Evolutionary conservation across 345 rosid species (phyloP), one percentile per base, ranked within the genome.

Genomic region (Schrenkiella parvula): DNA sequence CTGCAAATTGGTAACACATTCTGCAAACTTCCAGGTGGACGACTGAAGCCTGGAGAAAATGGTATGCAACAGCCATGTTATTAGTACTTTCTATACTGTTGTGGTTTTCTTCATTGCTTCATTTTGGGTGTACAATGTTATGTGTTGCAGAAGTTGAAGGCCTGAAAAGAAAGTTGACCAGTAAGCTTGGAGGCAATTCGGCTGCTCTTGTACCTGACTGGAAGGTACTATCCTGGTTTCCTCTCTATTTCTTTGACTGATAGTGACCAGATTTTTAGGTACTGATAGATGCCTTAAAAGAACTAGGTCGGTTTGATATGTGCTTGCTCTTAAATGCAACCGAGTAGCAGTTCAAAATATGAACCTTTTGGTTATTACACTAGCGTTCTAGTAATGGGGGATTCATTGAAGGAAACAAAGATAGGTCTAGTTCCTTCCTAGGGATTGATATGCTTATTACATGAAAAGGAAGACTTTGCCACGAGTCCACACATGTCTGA

Each of bases 1-100:
- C 88, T 95, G 72, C 97, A 95, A 82, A 89, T 90, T 58, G 99
- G 99, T 38, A 89, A 88, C 80, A 92, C 98, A 35, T 92, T 95
- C 84, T 90, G 98, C 84, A 95, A 95, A 82, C 98, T 95, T 81
- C 98, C 97, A 21, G 99, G 99, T 63, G 98, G 98, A 2, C 95
- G 98, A 41, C 68, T 95, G 72, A 95, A 86, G 85, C 96, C 97
- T 57, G 98, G 98, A 74, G 99, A 95, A 77, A 92, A 92, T 75
- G 99, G 99, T 92, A 85, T 62, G 46, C 38, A 64, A 0, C 2
- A 25, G 8, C 51, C 57, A 23, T 12, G 1, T 70, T 70, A 3
- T 31, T 44, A 22, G 14, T 22, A 70, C 18, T 62, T 52, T 54
- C 61, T 15, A n/a, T 22, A 38, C 48, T 29, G 11, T 13, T 70